phyloP scores from a whole-genome alignment of 1,139 yeast genomes.

The Taphrina confusa region DNA sequence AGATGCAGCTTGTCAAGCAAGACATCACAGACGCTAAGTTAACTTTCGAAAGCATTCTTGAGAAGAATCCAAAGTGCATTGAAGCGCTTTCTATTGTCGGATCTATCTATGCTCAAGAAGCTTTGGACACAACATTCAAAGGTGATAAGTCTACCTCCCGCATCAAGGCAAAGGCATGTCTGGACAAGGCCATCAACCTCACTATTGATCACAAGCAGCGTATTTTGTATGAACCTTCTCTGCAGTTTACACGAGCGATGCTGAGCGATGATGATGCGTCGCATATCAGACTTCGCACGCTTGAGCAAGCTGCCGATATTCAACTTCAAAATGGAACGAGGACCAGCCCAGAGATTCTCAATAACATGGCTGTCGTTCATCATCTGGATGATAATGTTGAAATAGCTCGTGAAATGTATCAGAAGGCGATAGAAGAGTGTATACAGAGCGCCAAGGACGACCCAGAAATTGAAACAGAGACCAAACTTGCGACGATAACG shows the following conservation, averaged over 20 bases:
- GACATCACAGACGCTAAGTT: slow-evolving; percentile 80
- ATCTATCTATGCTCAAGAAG: slow-evolving; percentile 59
- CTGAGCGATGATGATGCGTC: slow-evolving; percentile 55
- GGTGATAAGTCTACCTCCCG: slow-evolving; percentile 38
- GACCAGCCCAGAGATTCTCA: slow-evolving; percentile 68
- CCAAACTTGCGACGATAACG: slow-evolving; percentile 44
- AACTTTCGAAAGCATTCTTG: slow-evolving; percentile 74
- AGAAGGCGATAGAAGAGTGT: slow-evolving; percentile 53
- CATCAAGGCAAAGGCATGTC: slow-evolving; percentile 46
- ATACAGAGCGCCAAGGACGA: slow-evolving; percentile 44
- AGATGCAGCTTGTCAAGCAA: slow-evolving; percentile 73
- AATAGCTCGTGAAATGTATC: slow-evolving; percentile 55
- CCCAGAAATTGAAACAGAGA: slow-evolving; percentile 35
- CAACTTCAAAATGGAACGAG: slow-evolving; percentile 49
- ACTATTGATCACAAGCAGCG: slow-evolving; percentile 57
- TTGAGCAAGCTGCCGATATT: slow-evolving; percentile 51
- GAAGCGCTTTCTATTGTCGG: slow-evolving; percentile 81
- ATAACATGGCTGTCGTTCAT: slow-evolving; percentile 84
- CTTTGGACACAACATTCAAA: slow-evolving; percentile 41
- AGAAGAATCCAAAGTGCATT: slow-evolving; percentile 65
- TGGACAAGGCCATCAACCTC: slow-evolving; percentile 71
- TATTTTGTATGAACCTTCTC: slow-evolving; percentile 42
- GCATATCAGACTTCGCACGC: slow-evolving; percentile 58
- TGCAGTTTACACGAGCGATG: slow-evolving; percentile 40
- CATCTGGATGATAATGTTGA: slow-evolving; percentile 64